Evolutionary conservation across 768 basidiomycete species (phyloP).

Genomic region (Phylloporus arenicola): DNA sequence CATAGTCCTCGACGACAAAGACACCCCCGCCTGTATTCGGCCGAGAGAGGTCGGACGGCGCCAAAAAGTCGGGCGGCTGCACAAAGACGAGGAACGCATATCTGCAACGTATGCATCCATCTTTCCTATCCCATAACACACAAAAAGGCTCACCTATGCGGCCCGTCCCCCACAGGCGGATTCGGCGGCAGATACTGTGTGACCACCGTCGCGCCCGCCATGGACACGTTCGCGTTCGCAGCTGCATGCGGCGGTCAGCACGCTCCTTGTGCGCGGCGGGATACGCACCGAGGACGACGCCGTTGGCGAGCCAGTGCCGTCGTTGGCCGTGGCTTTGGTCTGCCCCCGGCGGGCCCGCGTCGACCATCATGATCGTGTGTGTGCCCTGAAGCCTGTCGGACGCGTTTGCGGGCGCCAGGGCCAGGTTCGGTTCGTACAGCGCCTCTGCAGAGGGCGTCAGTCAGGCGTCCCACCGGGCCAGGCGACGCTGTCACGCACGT

Average conservation of each 20-base stretch:
- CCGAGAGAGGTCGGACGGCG: slow-evolving; percentile 52
- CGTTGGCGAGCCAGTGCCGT: slow-evolving; percentile 79
- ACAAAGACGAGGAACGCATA: slow-evolving; percentile 63
- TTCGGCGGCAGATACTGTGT: slow-evolving; percentile 69
- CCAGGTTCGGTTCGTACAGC: slow-evolving; percentile 47
- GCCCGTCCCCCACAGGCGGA: slow-evolving; percentile 62
- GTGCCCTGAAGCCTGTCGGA: slow-evolving; percentile 41
- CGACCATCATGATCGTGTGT: slow-evolving; percentile 71
- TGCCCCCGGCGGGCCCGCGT: slow-evolving; percentile 63
- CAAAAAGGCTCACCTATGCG: slow-evolving; percentile 53
- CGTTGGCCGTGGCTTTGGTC: slow-evolving; percentile 55
- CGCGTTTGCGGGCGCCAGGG: slow-evolving; percentile 45
- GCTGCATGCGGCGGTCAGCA: background rate
- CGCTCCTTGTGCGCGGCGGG: background rate
- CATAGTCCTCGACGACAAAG: slow-evolving; percentile 56
- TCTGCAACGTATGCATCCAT: slow-evolving; percentile 31
- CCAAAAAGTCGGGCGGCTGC: slow-evolving; percentile 57
- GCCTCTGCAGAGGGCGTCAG: slow-evolving; percentile 42
- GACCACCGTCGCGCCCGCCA: slow-evolving; percentile 42
- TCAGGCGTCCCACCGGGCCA: background rate
- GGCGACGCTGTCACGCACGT: slow-evolving; percentile 38
- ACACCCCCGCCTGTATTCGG: slow-evolving; percentile 47
- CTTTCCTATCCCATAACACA: background rate
- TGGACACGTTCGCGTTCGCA: slow-evolving; percentile 37
- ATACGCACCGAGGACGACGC: slow-evolving; percentile 45